phyloP scores from a whole-genome alignment of 805 yeast species.

The Candida hungchunana region DNA sequence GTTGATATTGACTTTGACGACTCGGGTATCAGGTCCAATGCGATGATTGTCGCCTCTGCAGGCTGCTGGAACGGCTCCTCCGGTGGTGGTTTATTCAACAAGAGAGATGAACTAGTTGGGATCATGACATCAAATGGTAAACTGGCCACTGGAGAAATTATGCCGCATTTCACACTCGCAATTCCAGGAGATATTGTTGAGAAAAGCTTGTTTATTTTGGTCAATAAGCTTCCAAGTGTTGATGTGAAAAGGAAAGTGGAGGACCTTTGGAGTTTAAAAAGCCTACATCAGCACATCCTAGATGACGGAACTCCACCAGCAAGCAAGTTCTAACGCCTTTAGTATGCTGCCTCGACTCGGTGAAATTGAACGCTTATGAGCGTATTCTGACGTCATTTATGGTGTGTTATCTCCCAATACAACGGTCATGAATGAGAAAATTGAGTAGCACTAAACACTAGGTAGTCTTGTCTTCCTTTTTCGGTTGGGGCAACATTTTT shows the following conservation, averaged over 20 bases:
- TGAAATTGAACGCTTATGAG: too few species aligned
- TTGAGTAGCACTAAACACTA: too few species aligned
- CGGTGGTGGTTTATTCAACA: slow-evolving; percentile 28
- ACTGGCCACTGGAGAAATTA: slow-evolving; percentile 24
- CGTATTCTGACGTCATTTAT: too few species aligned
- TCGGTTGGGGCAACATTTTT: slow-evolving; percentile 6
- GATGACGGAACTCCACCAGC: slow-evolving; percentile 1
- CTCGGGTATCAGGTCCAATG: slow-evolving; percentile 1
- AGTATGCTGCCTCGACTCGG: too few species aligned
- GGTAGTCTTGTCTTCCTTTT: too few species aligned
- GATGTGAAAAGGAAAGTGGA: slow-evolving; percentile 12
- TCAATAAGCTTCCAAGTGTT: slow-evolving; percentile 9
- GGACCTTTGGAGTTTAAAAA: slow-evolving; percentile 25
- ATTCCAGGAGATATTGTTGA: slow-evolving; percentile 25
- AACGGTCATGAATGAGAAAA: too few species aligned
- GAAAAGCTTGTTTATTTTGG: slow-evolving; percentile 19
- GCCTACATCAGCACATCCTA: slow-evolving; percentile 16
- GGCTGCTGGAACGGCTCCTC: slow-evolving; percentile 30
- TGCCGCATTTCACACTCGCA: slow-evolving; percentile 26
- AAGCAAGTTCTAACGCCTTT: slow-evolving; percentile 2
- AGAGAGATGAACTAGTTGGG: slow-evolving; percentile 23
- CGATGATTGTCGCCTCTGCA: slow-evolving; percentile 25
- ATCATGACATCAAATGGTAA: slow-evolving; percentile 29
- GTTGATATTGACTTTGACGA: slow-evolving; percentile 15
- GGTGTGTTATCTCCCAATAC: too few species aligned